A percentile compares a stretch with the other conserved stretches of the same genome.
Evolutionary conservation across 2,329 filamentous ascomycete species (phyloP).

Genomic region (Phialophora tarda): DNA sequence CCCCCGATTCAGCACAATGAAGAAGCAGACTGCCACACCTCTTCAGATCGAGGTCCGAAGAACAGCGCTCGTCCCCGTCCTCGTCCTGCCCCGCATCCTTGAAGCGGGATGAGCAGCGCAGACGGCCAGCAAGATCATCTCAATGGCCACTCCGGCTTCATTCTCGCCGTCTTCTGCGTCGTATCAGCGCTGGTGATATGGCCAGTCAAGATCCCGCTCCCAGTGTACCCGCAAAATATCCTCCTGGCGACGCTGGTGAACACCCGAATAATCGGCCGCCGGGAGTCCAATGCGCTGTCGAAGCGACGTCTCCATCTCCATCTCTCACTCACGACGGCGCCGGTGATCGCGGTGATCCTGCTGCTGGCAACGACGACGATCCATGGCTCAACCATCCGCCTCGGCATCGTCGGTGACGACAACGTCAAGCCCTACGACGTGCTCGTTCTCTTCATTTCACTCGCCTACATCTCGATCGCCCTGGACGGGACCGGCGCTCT

Average conservation of each 20-base stretch:
- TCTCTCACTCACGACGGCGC: constrained; percentile 38
- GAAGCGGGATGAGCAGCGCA: constrained; percentile 18
- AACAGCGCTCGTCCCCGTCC: not conserved
- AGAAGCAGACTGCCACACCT: not conserved
- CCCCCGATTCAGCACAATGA: not conserved
- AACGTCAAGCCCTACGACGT: constrained; percentile 40
- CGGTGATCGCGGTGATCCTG: constrained; percentile 37
- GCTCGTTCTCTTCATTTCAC: constrained; percentile 39
- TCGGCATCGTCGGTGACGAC: constrained; percentile 39
- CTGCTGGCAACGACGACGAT: constrained; percentile 40
- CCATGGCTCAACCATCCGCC: constrained; percentile 37
- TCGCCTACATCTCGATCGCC: constrained; percentile 41
- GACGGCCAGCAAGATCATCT: constrained; percentile 35
- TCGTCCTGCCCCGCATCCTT: not conserved
- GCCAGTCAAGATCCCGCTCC: constrained; percentile 35
- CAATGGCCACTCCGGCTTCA: constrained; percentile 39
- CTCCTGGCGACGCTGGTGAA: constrained; percentile 18
- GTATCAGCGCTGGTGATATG: constrained; percentile 39
- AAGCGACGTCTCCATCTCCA: constrained; percentile 28
- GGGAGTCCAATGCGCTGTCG: constrained; percentile 22
- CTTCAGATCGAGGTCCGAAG: not conserved
- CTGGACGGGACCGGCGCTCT: constrained; percentile 40
- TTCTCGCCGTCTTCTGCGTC: constrained; percentile 39
- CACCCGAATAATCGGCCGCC: constrained; percentile 28
- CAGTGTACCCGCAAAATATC: constrained; percentile 22